Percentiles rank a stretch among this genome's conserved stretches.
These are phyloP conservation scores for Trichoderma pleuroti DNA, from an alignment of 2,329 filamentous ascomycete genomes.

Conservation along the genomic window DNA sequence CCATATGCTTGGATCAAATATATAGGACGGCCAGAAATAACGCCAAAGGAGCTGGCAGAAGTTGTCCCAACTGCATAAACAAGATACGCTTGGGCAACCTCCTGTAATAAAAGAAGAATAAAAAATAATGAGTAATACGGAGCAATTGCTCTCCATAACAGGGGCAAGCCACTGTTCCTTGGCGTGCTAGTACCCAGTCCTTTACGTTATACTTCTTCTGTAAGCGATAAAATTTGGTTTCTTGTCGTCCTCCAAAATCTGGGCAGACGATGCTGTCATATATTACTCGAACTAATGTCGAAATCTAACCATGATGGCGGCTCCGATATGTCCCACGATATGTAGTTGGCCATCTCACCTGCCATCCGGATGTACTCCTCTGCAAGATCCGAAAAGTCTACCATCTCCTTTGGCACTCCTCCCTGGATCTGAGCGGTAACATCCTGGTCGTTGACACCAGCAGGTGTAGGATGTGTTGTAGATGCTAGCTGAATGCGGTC, in stretches of 20 bases:
- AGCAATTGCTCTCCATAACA: background rate
- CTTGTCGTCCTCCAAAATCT: background rate
- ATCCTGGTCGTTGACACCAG: background rate
- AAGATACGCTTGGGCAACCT: background rate
- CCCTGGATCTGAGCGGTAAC: background rate
- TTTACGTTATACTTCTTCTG: background rate
- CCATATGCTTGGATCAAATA: conserved; percentile 17
- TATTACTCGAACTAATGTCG: conserved; percentile 6
- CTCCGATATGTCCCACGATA: conserved; percentile 14
- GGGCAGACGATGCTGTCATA: background rate
- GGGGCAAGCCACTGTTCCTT: background rate
- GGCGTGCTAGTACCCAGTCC: background rate
- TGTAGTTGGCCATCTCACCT: conserved; percentile 12
- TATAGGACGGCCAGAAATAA: conserved; percentile 8
- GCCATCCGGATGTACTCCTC: conserved; percentile 15
- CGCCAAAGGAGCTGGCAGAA: background rate
- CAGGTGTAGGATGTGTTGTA: conserved; percentile 4
- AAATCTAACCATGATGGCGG: conserved; percentile 8
- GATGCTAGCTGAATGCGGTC: conserved; percentile 11
- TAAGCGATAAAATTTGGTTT: background rate
- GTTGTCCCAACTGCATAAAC: background rate
- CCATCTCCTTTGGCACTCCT: background rate
- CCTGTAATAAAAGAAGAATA: background rate
- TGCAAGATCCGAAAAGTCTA: background rate
- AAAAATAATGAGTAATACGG: background rate